phyloP scores from a whole-genome alignment of 108 stramenopile genomes.

The Pseudonitzschia pungens region DNA sequence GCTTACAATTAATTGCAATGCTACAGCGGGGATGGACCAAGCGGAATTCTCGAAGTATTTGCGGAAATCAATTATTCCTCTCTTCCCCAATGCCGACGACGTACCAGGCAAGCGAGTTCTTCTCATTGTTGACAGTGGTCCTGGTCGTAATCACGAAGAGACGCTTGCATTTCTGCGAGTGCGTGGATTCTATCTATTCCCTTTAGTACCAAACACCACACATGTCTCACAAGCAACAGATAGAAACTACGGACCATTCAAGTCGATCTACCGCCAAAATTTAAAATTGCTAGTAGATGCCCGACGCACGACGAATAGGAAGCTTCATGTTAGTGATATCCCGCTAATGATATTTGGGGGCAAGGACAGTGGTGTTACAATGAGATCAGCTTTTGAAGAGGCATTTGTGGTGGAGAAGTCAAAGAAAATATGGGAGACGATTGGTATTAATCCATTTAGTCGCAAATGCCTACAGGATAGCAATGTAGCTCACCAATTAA shows the following conservation, averaged over 20 bases:
- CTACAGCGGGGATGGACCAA: background rate
- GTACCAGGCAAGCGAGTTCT: conserved; percentile 19
- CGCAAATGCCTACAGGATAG: background rate
- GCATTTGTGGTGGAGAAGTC: background rate
- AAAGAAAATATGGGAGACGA: background rate
- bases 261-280: background rate
- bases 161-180: background rate
- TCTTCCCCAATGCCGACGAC: conserved; percentile 18
- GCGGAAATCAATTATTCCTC: background rate
- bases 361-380: background rate
- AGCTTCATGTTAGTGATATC: background rate
- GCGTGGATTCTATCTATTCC: conserved; percentile 1
- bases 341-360: background rate
- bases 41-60: conserved; percentile 14
- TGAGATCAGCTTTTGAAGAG: background rate
- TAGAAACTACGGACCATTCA: background rate
- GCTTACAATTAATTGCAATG: conserved; percentile 2
- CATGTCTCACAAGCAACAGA: conserved; percentile 14
- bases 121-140: conserved; percentile 14
- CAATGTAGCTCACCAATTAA: background rate
- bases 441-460: background rate
- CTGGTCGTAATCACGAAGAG: conserved; percentile 11
- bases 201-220: conserved; percentile 7
- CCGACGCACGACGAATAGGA: too few relatives aligned
- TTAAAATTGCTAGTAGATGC: background rate